Conservation (phyloP, 805 yeast species). For the Wickerhamiella qilinensis region DNA sequence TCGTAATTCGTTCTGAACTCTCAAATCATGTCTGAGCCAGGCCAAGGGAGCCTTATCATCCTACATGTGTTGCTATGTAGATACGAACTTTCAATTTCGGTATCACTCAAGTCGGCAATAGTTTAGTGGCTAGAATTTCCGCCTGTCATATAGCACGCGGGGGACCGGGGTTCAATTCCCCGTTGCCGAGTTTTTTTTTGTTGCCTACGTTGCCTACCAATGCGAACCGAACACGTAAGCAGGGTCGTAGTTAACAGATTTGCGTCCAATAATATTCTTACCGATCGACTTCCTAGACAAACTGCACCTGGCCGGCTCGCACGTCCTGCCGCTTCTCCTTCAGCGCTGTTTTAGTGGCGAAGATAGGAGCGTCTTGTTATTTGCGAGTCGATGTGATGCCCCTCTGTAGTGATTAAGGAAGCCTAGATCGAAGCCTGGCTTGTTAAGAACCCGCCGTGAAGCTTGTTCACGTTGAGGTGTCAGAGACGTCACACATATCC, state of each 20-base stretch:
- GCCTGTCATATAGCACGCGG: conserved; percentile 22
- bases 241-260: neutral
- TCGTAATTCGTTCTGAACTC: no score
- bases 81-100: no score
- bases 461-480: neutral
- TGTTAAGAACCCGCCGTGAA: neutral
- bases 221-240: neutral
- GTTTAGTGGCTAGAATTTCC: conserved; percentile 27
- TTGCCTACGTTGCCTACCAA: no score
- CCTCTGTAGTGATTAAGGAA: neutral
- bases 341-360: neutral
- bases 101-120: conserved; percentile 19
- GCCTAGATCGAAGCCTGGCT: neutral
- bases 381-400: neutral
- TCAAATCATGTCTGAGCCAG: no score
- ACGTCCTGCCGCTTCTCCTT: neutral
- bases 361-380: neutral
- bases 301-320: neutral
- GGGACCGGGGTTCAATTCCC: conserved; percentile 14
- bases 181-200: conserved; percentile 16
- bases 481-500: neutral
- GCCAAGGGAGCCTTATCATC: no score
- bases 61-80: no score
- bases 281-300: neutral
- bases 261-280: neutral